Base-by-base conservation (phyloP, 306 rosid genomes). In the Vigna reflexopilosa region DNA sequence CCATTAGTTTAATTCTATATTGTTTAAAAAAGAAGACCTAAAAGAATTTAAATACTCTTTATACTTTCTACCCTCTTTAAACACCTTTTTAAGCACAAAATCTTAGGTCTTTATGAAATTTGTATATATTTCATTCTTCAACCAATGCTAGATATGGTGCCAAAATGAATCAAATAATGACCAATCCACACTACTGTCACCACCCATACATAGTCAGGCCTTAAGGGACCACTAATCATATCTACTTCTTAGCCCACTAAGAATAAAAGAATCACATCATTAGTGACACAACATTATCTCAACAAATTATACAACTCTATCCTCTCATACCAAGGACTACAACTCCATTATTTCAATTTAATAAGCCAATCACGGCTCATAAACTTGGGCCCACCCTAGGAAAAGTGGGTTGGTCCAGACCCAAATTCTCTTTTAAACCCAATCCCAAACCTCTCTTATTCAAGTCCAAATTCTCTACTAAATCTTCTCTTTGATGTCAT, bases 151-250 rank as follows among this genome's bases (percentile, higher is more conserved):
- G n/a, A 9, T 22, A 57, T 24, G 16, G 63, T 24, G 17, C 0
- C 65, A 24, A 11, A 24, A 4, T 67, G 14, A 28, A 64, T 61
- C 49, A 20, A 52, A 64, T 13, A 12, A 58, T 64, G 22, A 42
- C 45, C 4, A 40, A 66, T 66, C 57, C 34, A 67, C 40, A 63
- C 3, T 28, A 20, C 15, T 42, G 19, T 17, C 61, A 28, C 30
- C 67, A 58, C 68, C 47, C 68, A 45, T 14, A 17, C 9, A 66
- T 24, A 40, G 11, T n/a, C 14, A 45, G 24, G 40, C 81, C 61
- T 59, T 62, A 61, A 76, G 71, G 48, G 75, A 45, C 85, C 82
- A 71, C 75, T 71, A 44, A 71, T 71, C 73, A 19, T 38, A 51
- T 49, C 63, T 70, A 32, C 38, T 52, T 59, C 62, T 49, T 49